Evolutionary conservation across 805 yeast species (phyloP), one percentile per base, ranked within the genome.

Genomic region (Ogataea corticis): DNA sequence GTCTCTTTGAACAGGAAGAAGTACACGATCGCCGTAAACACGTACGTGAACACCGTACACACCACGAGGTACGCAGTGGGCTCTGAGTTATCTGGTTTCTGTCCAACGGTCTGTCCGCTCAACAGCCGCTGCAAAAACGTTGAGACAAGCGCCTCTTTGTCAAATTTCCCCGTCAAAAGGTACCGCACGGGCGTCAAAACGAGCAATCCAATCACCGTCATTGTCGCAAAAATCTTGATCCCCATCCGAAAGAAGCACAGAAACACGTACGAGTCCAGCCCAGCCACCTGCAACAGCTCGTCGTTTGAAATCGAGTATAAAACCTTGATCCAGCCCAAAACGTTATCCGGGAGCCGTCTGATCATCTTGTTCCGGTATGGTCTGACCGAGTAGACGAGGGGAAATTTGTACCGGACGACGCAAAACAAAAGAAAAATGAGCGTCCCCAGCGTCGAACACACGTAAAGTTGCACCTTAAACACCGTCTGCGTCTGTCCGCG

Each of bases 191-290:
- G 85, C 12, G 79, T 72, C 14, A 80, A 67, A 9, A 80, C 65
- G 14, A 69, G 56, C 13, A 78, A 41, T 10, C 83, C 81, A 27
- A 79, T 63, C 0, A 76, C 29, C 3, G 78, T 67, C 51, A 77
- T 67, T 2, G 69, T 61, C 3, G 69, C 57, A 37, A 80, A 62
- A 5, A 74, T 69, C 47, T 67, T 69, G 37, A 79, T 77, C 41
- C 77, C 69, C 82, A 79, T 75, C 48, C 73, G 73, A 65, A 79
- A 79, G 58, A 79, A 78, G n/a, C 79, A 74, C 9, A 79, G 62
- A 47, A 77, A 78, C 35, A 79, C 84, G 54, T 75, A 77, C 0
- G 83, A 79, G 58, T 79, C 84, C 18, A 79, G 59, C 0, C 84
- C 84, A 3, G 83, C 81, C 37, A 77, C 73, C 34, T 77, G 77